Evolutionary conservation across 345 rosid genomes (phyloP).

Genomic region (Arabis alpina): DNA sequence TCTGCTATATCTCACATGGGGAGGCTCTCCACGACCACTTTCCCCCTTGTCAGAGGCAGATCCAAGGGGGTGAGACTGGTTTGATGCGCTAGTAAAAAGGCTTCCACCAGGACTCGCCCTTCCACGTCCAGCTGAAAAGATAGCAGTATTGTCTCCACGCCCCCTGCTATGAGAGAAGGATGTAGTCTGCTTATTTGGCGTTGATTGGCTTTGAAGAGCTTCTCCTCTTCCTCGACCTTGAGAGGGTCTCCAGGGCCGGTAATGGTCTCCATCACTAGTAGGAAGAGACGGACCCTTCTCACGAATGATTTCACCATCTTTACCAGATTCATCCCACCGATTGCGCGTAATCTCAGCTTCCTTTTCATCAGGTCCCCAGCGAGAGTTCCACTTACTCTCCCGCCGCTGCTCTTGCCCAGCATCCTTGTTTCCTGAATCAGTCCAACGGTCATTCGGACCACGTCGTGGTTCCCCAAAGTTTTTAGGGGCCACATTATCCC

Average conservation of each 20-base stretch:
- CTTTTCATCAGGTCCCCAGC: constrained; percentile 94
- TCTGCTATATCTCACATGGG: constrained; percentile 69
- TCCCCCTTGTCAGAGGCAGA: constrained; percentile 57
- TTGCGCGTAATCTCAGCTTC: constrained; percentile 60
- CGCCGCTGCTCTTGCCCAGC: constrained; percentile 76
- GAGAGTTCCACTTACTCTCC: constrained; percentile 97
- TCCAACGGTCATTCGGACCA: constrained; percentile 76
- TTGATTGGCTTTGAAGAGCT: constrained; percentile 58
- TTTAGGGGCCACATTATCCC: constrained; percentile 76
- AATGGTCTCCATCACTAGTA: constrained; percentile 62
- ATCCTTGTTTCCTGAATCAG: constrained; percentile 78
- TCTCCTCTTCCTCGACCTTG: constrained; percentile 86
- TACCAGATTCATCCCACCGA: constrained; percentile 64
- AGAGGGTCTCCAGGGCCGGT: constrained; percentile 84
- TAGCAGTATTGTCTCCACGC: constrained; percentile 62
- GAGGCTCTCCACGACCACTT: constrained; percentile 54
- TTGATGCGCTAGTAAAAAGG: constrained; percentile 40
- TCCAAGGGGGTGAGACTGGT: constrained; percentile 56
- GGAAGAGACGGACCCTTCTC: constrained; percentile 62
- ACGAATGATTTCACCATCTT: constrained; percentile 64
- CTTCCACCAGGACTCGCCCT: constrained; percentile 61
- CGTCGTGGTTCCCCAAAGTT: constrained; percentile 76
- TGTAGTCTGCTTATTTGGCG: constrained; percentile 68
- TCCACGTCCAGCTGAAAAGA: constrained; percentile 73
- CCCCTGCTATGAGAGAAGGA: constrained; percentile 68